Evolutionary conservation across 352 stramenopile genomes (phyloP).

Genomic region (Elongisporangium prolatum): DNA sequence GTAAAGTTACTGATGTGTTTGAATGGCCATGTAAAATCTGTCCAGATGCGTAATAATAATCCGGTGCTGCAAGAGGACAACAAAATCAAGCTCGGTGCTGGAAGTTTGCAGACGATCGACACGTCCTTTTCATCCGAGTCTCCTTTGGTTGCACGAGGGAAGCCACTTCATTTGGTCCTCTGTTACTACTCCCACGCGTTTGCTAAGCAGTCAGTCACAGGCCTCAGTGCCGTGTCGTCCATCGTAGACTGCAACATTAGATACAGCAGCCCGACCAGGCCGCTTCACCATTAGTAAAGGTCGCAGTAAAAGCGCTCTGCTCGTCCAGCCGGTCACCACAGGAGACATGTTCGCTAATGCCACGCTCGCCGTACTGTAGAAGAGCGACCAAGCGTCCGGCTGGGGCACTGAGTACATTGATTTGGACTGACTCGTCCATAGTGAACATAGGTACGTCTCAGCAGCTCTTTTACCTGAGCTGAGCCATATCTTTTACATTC

Average conservation of each 20-base stretch:
- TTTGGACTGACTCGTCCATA: neutral
- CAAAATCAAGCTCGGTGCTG: neutral
- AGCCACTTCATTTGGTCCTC: neutral
- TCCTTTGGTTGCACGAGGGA: neutral
- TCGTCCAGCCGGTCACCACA: neutral
- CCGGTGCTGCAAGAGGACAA: neutral
- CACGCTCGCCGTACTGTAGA: neutral
- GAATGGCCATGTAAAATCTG: neutral
- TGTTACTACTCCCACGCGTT: neutral
- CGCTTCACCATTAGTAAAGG: neutral
- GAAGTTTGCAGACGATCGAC: neutral
- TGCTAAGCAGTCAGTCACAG: neutral
- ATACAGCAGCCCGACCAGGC: neutral
- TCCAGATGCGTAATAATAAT: neutral
- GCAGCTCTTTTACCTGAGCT: neutral
- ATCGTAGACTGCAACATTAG: neutral
- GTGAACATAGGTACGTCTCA: neutral
- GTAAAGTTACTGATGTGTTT: neutral
- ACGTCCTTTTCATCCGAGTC: neutral
- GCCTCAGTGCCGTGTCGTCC: neutral
- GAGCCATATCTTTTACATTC: neutral
- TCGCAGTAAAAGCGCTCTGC: neutral
- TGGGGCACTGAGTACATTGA: neutral
- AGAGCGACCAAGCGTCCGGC: neutral
- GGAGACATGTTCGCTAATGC: neutral